Evolutionary conservation across 2,329 filamentous ascomycete species (phyloP).

Genomic region (Paramyrothecium roridum): DNA sequence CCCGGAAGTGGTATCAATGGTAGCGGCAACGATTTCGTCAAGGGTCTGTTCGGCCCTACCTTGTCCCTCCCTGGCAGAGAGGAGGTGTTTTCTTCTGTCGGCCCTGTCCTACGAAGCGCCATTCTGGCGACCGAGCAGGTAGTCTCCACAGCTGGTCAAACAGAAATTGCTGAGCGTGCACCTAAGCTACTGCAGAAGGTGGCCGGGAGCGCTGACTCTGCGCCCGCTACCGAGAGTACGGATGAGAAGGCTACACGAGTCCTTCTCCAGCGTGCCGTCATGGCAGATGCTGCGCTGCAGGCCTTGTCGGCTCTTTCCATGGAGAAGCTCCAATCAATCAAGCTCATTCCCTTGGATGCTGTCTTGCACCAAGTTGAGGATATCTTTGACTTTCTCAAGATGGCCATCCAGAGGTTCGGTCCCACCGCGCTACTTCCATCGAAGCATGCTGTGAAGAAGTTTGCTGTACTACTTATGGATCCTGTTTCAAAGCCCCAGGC

Average conservation of each 20-base stretch:
- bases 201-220: neutral
- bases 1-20: neutral
- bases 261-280: constrained; percentile 12
- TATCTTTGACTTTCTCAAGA: constrained; percentile 10
- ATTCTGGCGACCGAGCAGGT: constrained; percentile 4
- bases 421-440: neutral
- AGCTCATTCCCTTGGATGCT: neutral
- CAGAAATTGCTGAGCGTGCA: neutral
- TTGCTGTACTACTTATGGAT: neutral
- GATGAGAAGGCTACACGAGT: constrained; percentile 6
- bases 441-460: neutral
- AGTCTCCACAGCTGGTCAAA: constrained; percentile 3
- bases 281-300: constrained; percentile 12
- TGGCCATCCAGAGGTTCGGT: neutral
- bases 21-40: neutral
- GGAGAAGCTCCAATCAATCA: constrained; percentile 3
- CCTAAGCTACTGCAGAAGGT: constrained; percentile 4
- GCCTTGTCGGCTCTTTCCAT: constrained; percentile 6
- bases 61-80: constrained; percentile 8
- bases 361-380: neutral
- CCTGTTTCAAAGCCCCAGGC: neutral
- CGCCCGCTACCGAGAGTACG: neutral
- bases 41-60: constrained; percentile 12
- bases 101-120: constrained; percentile 5
- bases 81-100: constrained; percentile 9